Conservation (phyloP, 495 filamentous ascomycete species). For the Penicillium paradoxum region DNA sequence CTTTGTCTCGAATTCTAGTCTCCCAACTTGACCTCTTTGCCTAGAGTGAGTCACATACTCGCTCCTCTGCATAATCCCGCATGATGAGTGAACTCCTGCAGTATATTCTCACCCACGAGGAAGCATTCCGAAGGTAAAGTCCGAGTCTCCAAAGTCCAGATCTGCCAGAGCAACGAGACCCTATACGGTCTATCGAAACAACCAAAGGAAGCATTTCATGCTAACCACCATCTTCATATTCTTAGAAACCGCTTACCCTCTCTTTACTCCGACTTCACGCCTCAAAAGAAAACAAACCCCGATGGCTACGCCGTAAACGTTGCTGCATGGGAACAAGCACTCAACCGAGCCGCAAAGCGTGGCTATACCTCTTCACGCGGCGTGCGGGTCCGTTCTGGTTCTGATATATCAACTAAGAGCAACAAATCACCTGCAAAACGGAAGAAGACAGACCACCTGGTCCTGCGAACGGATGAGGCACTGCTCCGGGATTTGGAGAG, state of each 20-base stretch:
- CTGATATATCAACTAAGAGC: constrained; percentile 6
- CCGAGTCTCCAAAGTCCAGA: neutral
- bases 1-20: neutral
- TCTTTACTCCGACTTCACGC: constrained; percentile 87
- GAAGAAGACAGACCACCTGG: constrained; percentile 46
- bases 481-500: constrained; percentile 68
- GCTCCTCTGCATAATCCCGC: constrained; percentile 2
- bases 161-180: neutral
- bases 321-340: constrained; percentile 72
- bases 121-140: constrained; percentile 59
- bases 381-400: constrained; percentile 21
- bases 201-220: neutral
- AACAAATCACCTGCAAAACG: neutral
- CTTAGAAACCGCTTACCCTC: constrained; percentile 79
- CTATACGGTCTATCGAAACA: neutral
- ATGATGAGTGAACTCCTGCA: constrained; percentile 56
- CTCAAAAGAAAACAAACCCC: constrained; percentile 75
- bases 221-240: neutral
- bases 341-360: constrained; percentile 60
- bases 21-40: neutral
- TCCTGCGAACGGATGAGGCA: constrained; percentile 62
- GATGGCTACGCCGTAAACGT: constrained; percentile 87
- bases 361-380: constrained; percentile 55
- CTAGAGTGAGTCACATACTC: neutral
- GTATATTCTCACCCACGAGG: constrained; percentile 58